Conservation (phyloP, 345 rosid genomes). For the Aegle marmelos region DNA sequence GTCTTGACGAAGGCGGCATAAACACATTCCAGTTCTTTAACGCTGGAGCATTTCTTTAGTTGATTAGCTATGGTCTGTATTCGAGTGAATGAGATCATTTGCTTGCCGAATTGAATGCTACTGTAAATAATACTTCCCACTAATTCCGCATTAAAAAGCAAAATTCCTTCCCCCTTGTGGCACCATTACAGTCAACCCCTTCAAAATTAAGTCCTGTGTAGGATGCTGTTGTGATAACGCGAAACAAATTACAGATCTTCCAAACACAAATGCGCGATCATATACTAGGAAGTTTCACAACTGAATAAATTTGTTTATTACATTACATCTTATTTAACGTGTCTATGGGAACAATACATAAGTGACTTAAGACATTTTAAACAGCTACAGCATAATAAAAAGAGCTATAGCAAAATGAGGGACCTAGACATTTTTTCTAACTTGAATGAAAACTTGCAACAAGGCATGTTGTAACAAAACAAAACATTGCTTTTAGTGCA, state of each 20-base stretch:
- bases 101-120: not conserved
- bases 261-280: too few relatives aligned
- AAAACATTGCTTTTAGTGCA: conserved; percentile 31
- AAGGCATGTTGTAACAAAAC: not conserved
- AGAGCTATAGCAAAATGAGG: conserved; percentile 17
- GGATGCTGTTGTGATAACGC: too few relatives aligned
- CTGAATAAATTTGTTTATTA: not conserved
- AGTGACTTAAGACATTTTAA: not conserved
- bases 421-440: conserved; percentile 1
- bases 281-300: not conserved
- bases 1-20: conserved; percentile 59
- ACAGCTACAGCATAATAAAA: conserved; percentile 27
- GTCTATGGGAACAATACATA: conserved; percentile 2
- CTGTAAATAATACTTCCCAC: not conserved
- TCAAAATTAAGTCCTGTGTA: too few relatives aligned
- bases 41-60: conserved; percentile 31
- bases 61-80: conserved; percentile 9
- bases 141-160: too few relatives aligned
- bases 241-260: too few relatives aligned
- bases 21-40: conserved; percentile 39
- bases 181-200: too few relatives aligned
- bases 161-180: too few relatives aligned
- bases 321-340: not conserved
- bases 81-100: conserved; percentile 2
- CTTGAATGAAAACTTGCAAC: not conserved